These are phyloP conservation scores for Physcomitrium patens DNA, from an alignment of 225 moss, liverwort and hornwort species.

Conservation along the genomic window DNA sequence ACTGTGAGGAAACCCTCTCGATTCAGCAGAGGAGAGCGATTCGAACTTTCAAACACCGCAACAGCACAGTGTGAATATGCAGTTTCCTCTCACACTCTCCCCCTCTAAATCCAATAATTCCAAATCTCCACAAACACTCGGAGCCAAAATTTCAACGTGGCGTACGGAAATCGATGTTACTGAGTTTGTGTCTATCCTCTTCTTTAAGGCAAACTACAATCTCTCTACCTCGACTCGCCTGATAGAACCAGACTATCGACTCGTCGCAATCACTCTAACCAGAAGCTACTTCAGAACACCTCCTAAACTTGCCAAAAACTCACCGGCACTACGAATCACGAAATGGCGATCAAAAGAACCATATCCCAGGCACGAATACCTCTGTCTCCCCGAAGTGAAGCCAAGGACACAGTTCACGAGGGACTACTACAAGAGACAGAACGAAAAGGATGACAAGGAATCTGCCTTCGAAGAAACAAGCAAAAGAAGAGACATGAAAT, in stretches of 20 bases:
- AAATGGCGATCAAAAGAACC: not conserved
- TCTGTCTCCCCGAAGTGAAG: constrained; percentile 4
- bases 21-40: constrained; percentile 13
- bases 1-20: constrained; percentile 15
- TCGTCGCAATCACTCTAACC: too few relatives aligned
- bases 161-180: not conserved
- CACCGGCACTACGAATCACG: constrained; percentile 4
- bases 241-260: too few relatives aligned
- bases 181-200: too few relatives aligned
- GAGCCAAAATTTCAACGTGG: constrained; percentile 16
- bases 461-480: constrained; percentile 26
- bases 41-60: constrained; percentile 17
- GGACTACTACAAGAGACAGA: constrained; percentile 28
- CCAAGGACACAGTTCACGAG: constrained; percentile 28
- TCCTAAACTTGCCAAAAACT: constrained; percentile 21
- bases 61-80: not conserved
- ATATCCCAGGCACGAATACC: not conserved
- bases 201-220: too few relatives aligned
- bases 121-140: constrained; percentile 7
- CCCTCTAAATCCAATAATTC: not conserved
- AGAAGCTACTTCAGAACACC: not conserved
- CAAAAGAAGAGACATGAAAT: not conserved
- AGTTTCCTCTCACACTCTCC: not conserved
- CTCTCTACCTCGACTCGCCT: too few relatives aligned
- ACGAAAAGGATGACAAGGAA: constrained; percentile 23